A percentile compares a stretch with the other conserved stretches of the same genome.
phyloP scores from a whole-genome alignment of 176 grass and related monocot genomes.

The Sorghum bicolor region Sorghum_bicolor_NCBIv3 NC_012870.2:73696001-73696500 shows the following conservation, averaged over 20 bases:
- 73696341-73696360: not conserved
- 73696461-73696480: not conserved
- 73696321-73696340: not conserved
- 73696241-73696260: no score
- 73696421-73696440: not conserved
- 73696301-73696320: not conserved
- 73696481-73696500: not conserved
- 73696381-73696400: conserved; percentile 63
- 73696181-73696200: not conserved
- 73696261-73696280: no score
- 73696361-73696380: conserved; percentile 73
- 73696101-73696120: not conserved
- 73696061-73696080: no score
- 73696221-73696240: no score
- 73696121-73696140: not conserved
- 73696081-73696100: no score
- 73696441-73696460: not conserved
- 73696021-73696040: no score
- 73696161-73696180: not conserved
- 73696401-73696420: not conserved
- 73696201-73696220: not conserved
- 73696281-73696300: no score
- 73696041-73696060: no score
- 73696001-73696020: no score
- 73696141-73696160: not conserved